phyloP scores from a whole-genome alignment of 106 monocot genomes.

The Dendrobium officinale region DNA sequence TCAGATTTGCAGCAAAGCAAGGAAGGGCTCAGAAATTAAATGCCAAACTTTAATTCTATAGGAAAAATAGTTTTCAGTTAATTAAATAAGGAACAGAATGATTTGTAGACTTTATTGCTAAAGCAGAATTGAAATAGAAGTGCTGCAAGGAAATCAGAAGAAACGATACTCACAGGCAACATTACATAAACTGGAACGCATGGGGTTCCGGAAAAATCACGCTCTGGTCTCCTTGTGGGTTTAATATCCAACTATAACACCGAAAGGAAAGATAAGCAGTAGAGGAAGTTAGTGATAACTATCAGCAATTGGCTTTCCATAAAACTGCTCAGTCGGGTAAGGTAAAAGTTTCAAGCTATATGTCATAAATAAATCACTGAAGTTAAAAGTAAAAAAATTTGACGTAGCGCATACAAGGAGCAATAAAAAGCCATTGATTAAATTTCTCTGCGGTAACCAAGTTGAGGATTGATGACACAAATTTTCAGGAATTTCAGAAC shows the following conservation, averaged over 20 bases:
- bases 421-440: too few species aligned
- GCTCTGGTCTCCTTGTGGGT: conserved; percentile 35
- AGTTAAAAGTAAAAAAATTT: too few species aligned
- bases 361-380: too few species aligned
- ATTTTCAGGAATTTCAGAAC: too few species aligned
- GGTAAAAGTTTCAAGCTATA: too few species aligned
- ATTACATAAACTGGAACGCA: conserved; percentile 87
- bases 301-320: too few species aligned
- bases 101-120: neutral
- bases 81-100: neutral
- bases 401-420: too few species aligned
- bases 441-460: too few species aligned
- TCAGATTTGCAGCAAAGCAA: neutral
- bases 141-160: neutral
- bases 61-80: neutral
- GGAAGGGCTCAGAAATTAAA: neutral
- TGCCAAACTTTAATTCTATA: neutral
- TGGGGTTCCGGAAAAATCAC: conserved; percentile 77
- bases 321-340: too few species aligned
- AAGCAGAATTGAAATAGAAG: neutral
- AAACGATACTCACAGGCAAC: conserved; percentile 58
- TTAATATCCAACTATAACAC: neutral
- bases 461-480: too few species aligned
- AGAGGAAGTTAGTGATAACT: neutral
- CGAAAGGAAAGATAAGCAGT: neutral